A percentile compares a stretch with the other conserved stretches of the same genome.
Evolutionary conservation across 2,329 filamentous ascomycete genomes (phyloP).

Genomic region (Fusarium albidum): DNA sequence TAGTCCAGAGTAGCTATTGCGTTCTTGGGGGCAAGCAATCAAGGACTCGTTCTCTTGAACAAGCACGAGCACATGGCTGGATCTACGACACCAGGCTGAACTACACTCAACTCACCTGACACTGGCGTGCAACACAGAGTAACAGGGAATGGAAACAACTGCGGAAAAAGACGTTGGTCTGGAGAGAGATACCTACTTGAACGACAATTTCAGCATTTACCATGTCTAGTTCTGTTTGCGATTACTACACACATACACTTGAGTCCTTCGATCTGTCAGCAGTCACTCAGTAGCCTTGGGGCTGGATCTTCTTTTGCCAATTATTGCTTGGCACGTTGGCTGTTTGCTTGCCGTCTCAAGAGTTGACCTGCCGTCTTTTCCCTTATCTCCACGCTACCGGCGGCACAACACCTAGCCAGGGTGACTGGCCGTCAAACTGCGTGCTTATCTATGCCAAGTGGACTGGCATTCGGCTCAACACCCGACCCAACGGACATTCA

Average conservation of each 20-base stretch:
- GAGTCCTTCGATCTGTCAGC: too few species aligned
- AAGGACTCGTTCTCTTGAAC: too few species aligned
- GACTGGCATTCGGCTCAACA: not conserved
- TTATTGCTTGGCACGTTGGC: not conserved
- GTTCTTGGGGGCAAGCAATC: too few species aligned
- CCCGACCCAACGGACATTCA: slow-evolving; percentile 1
- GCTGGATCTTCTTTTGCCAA: too few species aligned
- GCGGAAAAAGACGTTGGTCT: not conserved
- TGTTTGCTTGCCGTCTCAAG: slow-evolving; percentile 7
- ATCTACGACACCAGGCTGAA: too few species aligned
- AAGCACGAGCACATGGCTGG: too few species aligned
- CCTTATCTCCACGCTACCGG: slow-evolving; percentile 37
- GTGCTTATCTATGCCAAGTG: slow-evolving; percentile 27
- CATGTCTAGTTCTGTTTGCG: slow-evolving; percentile 6
- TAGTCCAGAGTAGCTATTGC: too few species aligned
- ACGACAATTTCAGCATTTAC: not conserved
- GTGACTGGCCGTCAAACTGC: slow-evolving; percentile 4
- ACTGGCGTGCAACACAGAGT: not conserved
- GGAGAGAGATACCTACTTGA: slow-evolving; percentile 20
- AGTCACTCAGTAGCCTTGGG: too few species aligned
- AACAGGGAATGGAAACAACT: not conserved
- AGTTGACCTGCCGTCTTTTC: slow-evolving; percentile 1
- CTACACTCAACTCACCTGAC: too few species aligned
- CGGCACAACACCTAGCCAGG: too few species aligned
- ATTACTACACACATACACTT: not conserved